A percentile compares a stretch with the other conserved stretches of the same genome.
Evolutionary conservation across 371 early-diverging fungal genomes (phyloP).

Genomic region (Circinella umbellata): DNA sequence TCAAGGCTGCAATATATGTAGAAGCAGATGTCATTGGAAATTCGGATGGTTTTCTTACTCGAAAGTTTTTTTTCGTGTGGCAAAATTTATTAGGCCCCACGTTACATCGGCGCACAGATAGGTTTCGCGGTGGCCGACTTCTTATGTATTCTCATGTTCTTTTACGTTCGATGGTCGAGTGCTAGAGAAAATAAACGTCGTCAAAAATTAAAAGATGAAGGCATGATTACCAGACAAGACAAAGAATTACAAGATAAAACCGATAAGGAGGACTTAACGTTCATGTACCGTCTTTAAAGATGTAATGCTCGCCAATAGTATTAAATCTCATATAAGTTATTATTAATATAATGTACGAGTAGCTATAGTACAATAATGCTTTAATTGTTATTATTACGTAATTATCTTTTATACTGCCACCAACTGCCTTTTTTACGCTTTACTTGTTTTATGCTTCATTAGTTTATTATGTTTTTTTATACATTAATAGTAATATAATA

Average conservation of each 20-base stretch:
- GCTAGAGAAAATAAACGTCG: constrained; percentile 15
- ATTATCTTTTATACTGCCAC: too few relatives aligned
- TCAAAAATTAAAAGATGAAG: constrained; percentile 2
- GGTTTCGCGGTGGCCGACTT: constrained; percentile 35
- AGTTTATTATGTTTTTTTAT: too few relatives aligned
- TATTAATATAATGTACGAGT: too few relatives aligned
- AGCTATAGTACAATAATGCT: too few relatives aligned
- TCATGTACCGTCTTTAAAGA: constrained; percentile 36
- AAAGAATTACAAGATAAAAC: constrained; percentile 29
- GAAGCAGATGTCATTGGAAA: too few relatives aligned
- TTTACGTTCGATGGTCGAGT: constrained; percentile 17
- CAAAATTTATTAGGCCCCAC: constrained; percentile 7
- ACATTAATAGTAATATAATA: too few relatives aligned
- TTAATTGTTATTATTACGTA: too few relatives aligned
- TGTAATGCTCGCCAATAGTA: neutral
- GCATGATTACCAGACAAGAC: constrained; percentile 3
- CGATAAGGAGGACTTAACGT: constrained; percentile 43
- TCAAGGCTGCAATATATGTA: too few relatives aligned
- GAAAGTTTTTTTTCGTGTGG: neutral
- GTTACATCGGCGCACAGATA: constrained; percentile 23
- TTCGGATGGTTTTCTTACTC: too few relatives aligned
- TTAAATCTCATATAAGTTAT: neutral
- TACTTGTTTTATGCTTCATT: too few relatives aligned
- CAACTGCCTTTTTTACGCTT: too few relatives aligned
- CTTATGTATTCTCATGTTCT: constrained; percentile 22